Base-by-base conservation (phyloP, 1,284 basidiomycete genomes). In the Cystobasidiaceae sp. region DNA sequence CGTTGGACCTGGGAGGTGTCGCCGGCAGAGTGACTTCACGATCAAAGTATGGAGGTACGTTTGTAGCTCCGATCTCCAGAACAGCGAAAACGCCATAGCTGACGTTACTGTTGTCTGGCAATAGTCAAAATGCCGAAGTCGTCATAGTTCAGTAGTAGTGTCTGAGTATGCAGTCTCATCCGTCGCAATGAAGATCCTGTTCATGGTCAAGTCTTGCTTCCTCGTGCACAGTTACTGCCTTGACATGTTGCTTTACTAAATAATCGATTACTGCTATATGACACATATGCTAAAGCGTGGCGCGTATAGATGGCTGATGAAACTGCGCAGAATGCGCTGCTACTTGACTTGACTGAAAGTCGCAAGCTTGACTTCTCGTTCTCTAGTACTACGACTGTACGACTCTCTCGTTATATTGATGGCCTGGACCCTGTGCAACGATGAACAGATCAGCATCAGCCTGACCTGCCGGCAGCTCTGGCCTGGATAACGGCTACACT, bases 1-100 rank as follows among this genome's bases (percentile, higher is more conserved):
- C 92, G 21, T 79, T 93, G 57, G 96, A 99, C 80, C 86, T 96
- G 69, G 86, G 86, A 63, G 92, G 89, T 60, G 96, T 99, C 2
- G 89, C 90, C 3, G 89, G 88, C 65, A 82, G 96, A 72, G 82
- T 82, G 54, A 85, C 83, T 13, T 84, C 87, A 43, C 83, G 96
- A 68, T 97, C 92, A 80, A 89, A 87, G 83, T 99, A 97, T 75
- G 96, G 89, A 78, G 88, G 91, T 93, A 77, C 70, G 85, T 82
- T 9, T 56, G n/a, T n/a, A n/a, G n/a, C n/a, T n/a, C n/a, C n/a
- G n/a, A n/a, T 34, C 17, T 4, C 28, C 23, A 2, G 21, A 2
- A 4, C 13, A 27, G 21, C 19, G 4, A 21, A 30, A 5, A 19
- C 37, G 46, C 48, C 33, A 62, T 68, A 66, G 58, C 55, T 28